Conservation (phyloP, 1,139 yeast genomes). For the Geotrichum histeridarum region DNA sequence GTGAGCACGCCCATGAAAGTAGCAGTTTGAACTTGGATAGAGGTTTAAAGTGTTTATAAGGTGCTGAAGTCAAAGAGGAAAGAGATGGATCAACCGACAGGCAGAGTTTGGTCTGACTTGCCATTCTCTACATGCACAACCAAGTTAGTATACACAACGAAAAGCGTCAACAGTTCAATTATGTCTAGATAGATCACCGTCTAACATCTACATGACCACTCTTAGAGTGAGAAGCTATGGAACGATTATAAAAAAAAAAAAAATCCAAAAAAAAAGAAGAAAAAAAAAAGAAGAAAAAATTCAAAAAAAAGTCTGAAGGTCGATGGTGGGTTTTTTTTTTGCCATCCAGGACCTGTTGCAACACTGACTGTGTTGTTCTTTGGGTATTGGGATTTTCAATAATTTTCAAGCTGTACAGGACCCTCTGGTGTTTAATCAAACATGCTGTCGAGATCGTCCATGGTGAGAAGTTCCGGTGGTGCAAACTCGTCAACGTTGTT, state of each 20-base stretch:
- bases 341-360: not conserved
- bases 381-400: not conserved
- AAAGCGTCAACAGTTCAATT: no score
- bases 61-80: no score
- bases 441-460: conserved; percentile 26
- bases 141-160: no score
- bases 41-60: no score
- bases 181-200: no score
- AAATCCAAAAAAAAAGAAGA: not conserved
- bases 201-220: no score
- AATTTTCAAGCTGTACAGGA: no score
- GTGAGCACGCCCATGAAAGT: no score
- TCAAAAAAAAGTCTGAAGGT: not conserved
- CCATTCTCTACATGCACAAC: no score
- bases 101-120: no score
- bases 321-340: not conserved
- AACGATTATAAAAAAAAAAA: not conserved
- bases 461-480: conserved; percentile 24
- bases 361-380: not conserved
- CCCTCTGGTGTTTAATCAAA: conserved; percentile 9
- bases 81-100: no score
- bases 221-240: not conserved
- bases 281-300: not conserved
- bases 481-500: conserved; percentile 19
- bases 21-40: no score